Conservation (phyloP, 2,329 filamentous ascomycete species). For the Tolypocladium capitatum region DNA sequence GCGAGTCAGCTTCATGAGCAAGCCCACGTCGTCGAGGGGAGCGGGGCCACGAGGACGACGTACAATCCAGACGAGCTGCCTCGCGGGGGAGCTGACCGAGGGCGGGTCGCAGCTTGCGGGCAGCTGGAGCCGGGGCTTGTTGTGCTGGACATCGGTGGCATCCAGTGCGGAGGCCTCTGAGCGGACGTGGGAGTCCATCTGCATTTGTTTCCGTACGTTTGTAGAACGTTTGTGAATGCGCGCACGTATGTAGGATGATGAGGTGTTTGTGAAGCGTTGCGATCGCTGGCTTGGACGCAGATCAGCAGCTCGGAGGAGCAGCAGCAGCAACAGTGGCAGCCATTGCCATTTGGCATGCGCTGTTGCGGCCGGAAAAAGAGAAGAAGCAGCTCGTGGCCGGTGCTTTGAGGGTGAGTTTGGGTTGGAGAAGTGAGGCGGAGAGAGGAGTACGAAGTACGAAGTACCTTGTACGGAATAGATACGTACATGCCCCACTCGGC, state of each 20-base stretch:
- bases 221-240: background rate
- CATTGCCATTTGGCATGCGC: background rate
- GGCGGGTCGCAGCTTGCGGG: constrained; percentile 82
- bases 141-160: constrained; percentile 10
- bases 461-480: background rate
- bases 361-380: background rate
- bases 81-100: constrained; percentile 51
- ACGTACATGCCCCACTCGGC: background rate
- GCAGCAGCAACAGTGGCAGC: background rate
- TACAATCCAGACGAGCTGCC: constrained; percentile 82
- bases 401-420: background rate
- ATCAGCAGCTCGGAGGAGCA: background rate
- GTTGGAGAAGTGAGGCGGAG: too few relatives aligned
- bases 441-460: background rate
- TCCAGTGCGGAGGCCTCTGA: constrained; percentile 4
- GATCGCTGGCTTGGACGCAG: background rate
- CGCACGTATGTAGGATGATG: background rate
- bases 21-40: background rate
- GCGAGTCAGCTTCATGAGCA: constrained; percentile 4
- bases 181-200: constrained; percentile 6
- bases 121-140: constrained; percentile 32
- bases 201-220: background rate
- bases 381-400: background rate
- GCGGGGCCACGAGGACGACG: constrained; percentile 16
- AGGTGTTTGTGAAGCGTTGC: background rate